Evolutionary conservation across 352 stramenopile genomes (phyloP).

Genomic region (Pythium phragmiticola): DNA sequence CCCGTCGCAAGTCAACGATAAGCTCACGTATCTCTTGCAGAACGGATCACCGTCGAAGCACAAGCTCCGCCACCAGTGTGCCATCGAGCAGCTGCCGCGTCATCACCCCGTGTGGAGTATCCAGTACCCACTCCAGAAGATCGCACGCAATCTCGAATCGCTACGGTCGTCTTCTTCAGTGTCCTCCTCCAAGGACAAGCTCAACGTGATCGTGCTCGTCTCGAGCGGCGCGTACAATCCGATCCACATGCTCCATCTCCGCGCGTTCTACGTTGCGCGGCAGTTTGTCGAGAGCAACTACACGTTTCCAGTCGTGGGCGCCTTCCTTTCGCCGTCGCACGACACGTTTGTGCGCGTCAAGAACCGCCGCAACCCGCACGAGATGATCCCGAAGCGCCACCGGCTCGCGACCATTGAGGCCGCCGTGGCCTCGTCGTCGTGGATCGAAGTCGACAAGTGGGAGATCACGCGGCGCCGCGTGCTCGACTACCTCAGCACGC

Average conservation of each 20-base stretch:
- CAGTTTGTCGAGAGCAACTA: slow-evolving; percentile 81
- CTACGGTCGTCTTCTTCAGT: slow-evolving; percentile 21
- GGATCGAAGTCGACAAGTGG: slow-evolving; percentile 86
- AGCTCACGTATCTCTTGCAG: slow-evolving; percentile 40
- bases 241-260: slow-evolving; percentile 77
- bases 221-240: slow-evolving; percentile 76
- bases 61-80: slow-evolving; percentile 24
- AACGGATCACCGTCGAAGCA: slow-evolving; percentile 64
- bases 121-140: slow-evolving; percentile 70
- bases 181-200: slow-evolving; percentile 23
- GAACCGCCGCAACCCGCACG: slow-evolving; percentile 61
- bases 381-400: slow-evolving; percentile 78
- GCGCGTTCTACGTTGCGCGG: slow-evolving; percentile 71
- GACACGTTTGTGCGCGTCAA: slow-evolving; percentile 75
- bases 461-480: slow-evolving; percentile 74
- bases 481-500: slow-evolving; percentile 72
- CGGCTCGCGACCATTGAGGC: slow-evolving; percentile 63
- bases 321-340: slow-evolving; percentile 76
- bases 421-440: slow-evolving; percentile 62
- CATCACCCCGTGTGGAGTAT: slow-evolving; percentile 57
- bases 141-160: slow-evolving; percentile 62
- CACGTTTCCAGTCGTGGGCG: slow-evolving; percentile 72
- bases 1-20: slow-evolving; percentile 28
- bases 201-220: slow-evolving; percentile 72
- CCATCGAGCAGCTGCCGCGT: slow-evolving; percentile 26